phyloP scores from a whole-genome alignment of 75 land plant species.

The Gnetum montanum region DNA sequence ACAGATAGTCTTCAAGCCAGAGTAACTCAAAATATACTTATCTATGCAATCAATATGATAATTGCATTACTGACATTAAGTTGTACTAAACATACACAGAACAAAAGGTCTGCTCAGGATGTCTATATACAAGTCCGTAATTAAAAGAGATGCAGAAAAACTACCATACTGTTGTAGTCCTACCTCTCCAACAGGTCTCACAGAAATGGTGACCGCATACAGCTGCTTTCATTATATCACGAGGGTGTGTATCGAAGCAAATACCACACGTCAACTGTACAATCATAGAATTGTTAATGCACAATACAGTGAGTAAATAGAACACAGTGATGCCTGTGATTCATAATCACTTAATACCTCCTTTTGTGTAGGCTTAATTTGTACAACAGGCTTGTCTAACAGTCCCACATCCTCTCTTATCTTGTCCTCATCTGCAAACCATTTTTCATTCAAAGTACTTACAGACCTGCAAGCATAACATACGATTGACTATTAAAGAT shows the following conservation, averaged over 20 bases:
- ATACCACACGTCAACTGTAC: constrained; percentile 63
- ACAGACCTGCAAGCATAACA: constrained; percentile 46
- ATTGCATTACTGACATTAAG: not conserved
- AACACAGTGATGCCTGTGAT: not conserved
- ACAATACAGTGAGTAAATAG: not conserved
- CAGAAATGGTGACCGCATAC: constrained; percentile 72
- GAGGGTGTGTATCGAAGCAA: constrained; percentile 51
- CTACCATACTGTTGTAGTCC: constrained; percentile 1
- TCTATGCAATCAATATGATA: not conserved
- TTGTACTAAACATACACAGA: not conserved
- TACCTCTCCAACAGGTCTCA: constrained; percentile 59
- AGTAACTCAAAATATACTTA: not conserved
- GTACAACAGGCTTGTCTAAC: constrained; percentile 27
- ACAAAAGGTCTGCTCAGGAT: not conserved
- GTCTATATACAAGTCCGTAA: not conserved
- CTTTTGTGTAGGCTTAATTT: constrained; percentile 12
- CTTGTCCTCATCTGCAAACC: constrained; percentile 78
- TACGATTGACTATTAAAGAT: not conserved
- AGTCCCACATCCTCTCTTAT: constrained; percentile 65
- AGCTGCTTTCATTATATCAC: constrained; percentile 36
- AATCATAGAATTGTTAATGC: not conserved
- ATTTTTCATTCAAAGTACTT: constrained; percentile 72
- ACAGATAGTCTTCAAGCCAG: not conserved
- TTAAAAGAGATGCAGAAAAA: not conserved
- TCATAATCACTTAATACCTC: constrained; percentile 16